A percentile compares a stretch with the other conserved stretches of the same genome.
These are phyloP conservation scores for Penicillium alfredii DNA, from an alignment of 495 filamentous ascomycete genomes.

Conservation along the genomic window DNA sequence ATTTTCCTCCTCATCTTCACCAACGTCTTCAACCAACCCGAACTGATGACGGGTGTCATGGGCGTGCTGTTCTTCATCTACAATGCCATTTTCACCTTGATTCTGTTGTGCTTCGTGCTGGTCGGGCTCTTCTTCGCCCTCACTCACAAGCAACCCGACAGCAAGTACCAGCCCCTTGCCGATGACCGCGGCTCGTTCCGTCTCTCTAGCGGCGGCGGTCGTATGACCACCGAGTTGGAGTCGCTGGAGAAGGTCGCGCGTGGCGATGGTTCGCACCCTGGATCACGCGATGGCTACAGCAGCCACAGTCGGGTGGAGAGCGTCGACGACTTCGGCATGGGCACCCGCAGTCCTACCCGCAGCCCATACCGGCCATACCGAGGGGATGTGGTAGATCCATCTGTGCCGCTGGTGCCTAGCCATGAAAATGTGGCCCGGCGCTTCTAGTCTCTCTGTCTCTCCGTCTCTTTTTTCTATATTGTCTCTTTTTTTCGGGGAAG, in stretches of 20 bases:
- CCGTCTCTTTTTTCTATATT: too few relatives aligned
- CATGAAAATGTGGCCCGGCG: too few relatives aligned
- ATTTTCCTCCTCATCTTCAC: slow-evolving; percentile 81
- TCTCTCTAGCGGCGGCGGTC: slow-evolving; percentile 68
- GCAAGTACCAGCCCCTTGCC: slow-evolving; percentile 86
- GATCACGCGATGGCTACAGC: too few relatives aligned
- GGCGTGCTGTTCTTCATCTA: slow-evolving; percentile 88
- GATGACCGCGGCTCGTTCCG: slow-evolving; percentile 95
- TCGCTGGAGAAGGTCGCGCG: slow-evolving; percentile 87
- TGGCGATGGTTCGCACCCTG: too few relatives aligned
- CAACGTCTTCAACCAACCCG: slow-evolving; percentile 72
- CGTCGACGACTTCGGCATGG: too few relatives aligned
- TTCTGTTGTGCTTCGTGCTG: slow-evolving; percentile 82
- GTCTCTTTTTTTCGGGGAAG: too few relatives aligned
- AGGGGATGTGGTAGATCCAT: too few relatives aligned
- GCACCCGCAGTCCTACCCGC: too few relatives aligned
- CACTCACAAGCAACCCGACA: slow-evolving; percentile 88
- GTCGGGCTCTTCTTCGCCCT: slow-evolving; percentile 75
- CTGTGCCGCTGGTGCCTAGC: too few relatives aligned
- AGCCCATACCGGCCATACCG: too few relatives aligned
- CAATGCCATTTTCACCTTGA: slow-evolving; percentile 83
- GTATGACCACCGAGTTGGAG: slow-evolving; percentile 84
- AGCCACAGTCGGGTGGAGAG: too few relatives aligned
- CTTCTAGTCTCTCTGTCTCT: too few relatives aligned
- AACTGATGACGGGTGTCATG: slow-evolving; percentile 82